These are phyloP conservation scores for Apiospora arundinis DNA, from an alignment of 2,329 filamentous ascomycete genomes.

Conservation along the genomic window DNA sequence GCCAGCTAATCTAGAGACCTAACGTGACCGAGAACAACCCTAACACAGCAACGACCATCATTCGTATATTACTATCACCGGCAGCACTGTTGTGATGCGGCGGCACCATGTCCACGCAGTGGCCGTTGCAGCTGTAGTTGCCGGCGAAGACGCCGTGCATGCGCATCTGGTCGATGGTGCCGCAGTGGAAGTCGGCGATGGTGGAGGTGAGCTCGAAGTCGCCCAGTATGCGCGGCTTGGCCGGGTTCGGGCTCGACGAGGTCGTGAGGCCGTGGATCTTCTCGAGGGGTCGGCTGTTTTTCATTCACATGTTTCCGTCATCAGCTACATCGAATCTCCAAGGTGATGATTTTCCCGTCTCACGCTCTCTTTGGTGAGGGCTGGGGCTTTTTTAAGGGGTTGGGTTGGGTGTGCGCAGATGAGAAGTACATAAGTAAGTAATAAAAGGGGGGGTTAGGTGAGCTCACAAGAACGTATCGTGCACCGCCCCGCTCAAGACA, in stretches of 20 bases:
- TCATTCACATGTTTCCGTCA: no score
- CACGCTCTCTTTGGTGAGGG: no score
- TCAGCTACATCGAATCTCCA: no score
- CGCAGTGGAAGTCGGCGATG: conserved; percentile 22
- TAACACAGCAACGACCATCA: not conserved
- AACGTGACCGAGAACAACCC: not conserved
- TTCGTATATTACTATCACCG: no score
- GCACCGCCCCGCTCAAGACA: conserved; percentile 9
- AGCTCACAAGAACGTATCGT: conserved; percentile 24
- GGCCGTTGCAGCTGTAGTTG: conserved; percentile 19
- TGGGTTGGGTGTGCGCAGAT: no score
- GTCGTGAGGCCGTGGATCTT: conserved; percentile 19
- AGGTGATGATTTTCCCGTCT: no score
- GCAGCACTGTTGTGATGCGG: not conserved
- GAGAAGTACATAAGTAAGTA: no score
- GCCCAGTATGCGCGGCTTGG: conserved; percentile 16
- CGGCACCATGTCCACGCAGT: conserved; percentile 19
- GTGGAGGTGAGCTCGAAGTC: conserved; percentile 16
- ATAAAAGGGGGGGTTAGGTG: no score
- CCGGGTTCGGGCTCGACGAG: not conserved
- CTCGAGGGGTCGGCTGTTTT: conserved; percentile 17
- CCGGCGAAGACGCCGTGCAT: conserved; percentile 21
- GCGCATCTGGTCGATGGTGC: conserved; percentile 21
- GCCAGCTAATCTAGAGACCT: not conserved
- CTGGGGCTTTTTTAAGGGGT: no score